Evolutionary conservation across 768 basidiomycete genomes (phyloP), one percentile per base, ranked within the genome.

Genomic region (Cubamyces sp.): DNA sequence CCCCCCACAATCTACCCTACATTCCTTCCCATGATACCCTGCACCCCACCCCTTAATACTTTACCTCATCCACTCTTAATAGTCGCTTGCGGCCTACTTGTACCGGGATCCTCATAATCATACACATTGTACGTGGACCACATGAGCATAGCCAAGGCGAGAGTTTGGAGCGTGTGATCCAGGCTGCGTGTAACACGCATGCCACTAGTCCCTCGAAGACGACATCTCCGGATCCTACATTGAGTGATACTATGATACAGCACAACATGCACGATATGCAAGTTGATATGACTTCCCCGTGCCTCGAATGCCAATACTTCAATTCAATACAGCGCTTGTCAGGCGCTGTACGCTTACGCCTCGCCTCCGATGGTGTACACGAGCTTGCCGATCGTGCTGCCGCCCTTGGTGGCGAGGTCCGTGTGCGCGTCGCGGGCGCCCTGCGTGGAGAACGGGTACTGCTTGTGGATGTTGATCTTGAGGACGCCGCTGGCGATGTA

Each of bases 301-400:
- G 15, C 25, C 26, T 51, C 26, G 3, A 18, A 4, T 30, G 7
- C 28, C 4, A 30, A 11, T 14, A 28, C 5, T 43, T 43, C 16
- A 18, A 43, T 43, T 18, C 19, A 43, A 21, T 43, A n/a, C 42
- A 15, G 8, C n/a, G n/a, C 23, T n/a, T 3, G 45, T 11, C 14
- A 47, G 6, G 19, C 23, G 26, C 48, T 30, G 47, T 23, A 5
- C 48, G 25, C 12, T 61, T 43, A 67, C 45, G 64, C 60, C 40
- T 75, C 61, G 14, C 69, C 49, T 30, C 57, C 70, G 23, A 92
- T 82, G 70, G 89, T 91, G 68, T 97, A 79, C 43, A 97, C 65
- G 66, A 97, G 71, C 73, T 97, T 97, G 4, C 96, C 95, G 1
- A 81, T 81, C n/a, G 94, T 93, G 71, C 84, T 86, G 39, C 96